phyloP scores from a whole-genome alignment of 1,284 basidiomycete species.

The Cutaneotrichosporon daszewskae region DNA sequence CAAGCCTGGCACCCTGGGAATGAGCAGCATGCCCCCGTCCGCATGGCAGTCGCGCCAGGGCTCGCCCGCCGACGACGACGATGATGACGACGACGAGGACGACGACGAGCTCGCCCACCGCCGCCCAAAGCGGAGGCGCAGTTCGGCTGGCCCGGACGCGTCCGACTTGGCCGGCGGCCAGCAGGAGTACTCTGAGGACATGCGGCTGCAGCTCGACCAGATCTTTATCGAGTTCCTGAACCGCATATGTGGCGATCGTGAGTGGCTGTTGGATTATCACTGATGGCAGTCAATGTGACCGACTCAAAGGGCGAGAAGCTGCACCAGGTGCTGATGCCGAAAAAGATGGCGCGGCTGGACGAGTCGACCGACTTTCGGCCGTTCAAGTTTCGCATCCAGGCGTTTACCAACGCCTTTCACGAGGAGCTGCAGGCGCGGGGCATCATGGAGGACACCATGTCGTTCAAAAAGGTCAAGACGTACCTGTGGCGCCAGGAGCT shows the following conservation, averaged over 20 bases:
- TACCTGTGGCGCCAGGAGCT: constrained; percentile 90
- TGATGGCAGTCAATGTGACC: constrained; percentile 70
- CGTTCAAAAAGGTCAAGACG: constrained; percentile 75
- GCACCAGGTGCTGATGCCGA: constrained; percentile 97
- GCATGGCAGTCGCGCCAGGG: constrained; percentile 38
- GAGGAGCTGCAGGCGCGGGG: constrained; percentile 59
- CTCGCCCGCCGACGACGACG: constrained; percentile 32
- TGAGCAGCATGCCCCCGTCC: constrained; percentile 33
- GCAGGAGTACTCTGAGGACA: constrained; percentile 54
- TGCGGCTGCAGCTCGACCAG: constrained; percentile 73
- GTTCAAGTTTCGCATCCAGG: constrained; percentile 98
- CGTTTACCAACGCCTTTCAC: constrained; percentile 94
- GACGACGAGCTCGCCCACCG: constrained; percentile 39
- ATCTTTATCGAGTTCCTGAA: constrained; percentile 90
- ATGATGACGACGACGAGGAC: constrained; percentile 36
- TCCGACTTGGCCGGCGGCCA: constrained; percentile 18
- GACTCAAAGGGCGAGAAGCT: constrained; percentile 94
- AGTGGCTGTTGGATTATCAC: constrained; percentile 36
- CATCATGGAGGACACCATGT: constrained; percentile 52
- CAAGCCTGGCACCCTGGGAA: constrained; percentile 18
- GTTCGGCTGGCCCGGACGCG: constrained; percentile 26
- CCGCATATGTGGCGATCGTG: constrained; percentile 82
- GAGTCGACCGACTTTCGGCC: constrained; percentile 95
- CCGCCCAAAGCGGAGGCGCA: constrained; percentile 34
- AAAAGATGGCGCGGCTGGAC: constrained; percentile 93